Percentiles rank a stretch among this genome's conserved stretches.
phyloP scores from a whole-genome alignment of 805 yeast species.

The Yarrowia phangngaensis region DNA sequence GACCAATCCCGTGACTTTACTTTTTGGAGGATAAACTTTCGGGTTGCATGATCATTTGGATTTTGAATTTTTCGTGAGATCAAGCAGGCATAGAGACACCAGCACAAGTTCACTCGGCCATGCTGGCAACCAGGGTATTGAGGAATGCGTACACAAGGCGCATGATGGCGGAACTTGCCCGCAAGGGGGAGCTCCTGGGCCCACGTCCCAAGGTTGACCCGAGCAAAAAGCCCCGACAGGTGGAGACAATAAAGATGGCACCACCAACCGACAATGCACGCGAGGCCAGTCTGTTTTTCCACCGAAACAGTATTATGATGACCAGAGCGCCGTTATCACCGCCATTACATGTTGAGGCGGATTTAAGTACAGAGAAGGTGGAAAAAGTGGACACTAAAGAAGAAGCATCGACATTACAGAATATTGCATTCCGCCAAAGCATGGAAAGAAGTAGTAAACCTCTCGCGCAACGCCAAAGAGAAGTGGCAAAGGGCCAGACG shows the following conservation, averaged over 20 bases:
- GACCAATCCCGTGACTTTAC: neutral
- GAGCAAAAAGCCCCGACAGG: neutral
- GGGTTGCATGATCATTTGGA: conserved; percentile 3
- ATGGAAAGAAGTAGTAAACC: no score
- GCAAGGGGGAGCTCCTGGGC: conserved; percentile 16
- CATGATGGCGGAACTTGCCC: conserved; percentile 23
- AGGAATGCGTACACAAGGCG: conserved; percentile 24
- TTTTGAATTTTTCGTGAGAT: conserved; percentile 6
- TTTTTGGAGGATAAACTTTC: conserved; percentile 3
- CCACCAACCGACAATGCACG: conserved; percentile 1
- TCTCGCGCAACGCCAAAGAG: no score
- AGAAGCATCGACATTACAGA: neutral
- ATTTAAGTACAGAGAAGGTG: neutral
- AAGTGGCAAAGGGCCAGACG: no score
- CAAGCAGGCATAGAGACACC: conserved; percentile 5
- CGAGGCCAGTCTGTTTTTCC: conserved; percentile 10
- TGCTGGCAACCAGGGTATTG: conserved; percentile 19
- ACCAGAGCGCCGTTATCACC: no score
- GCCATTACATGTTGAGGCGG: no score
- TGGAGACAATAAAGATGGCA: conserved; percentile 9
- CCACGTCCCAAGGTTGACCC: conserved; percentile 8
- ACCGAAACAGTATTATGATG: neutral
- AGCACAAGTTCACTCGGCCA: neutral
- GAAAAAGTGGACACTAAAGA: neutral
- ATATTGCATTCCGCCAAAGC: no score